A percentile compares a stretch with the other conserved stretches of the same genome.
Conservation (phyloP, 1,284 basidiomycete species). For the Sphaerobolus stellatus region DNA sequence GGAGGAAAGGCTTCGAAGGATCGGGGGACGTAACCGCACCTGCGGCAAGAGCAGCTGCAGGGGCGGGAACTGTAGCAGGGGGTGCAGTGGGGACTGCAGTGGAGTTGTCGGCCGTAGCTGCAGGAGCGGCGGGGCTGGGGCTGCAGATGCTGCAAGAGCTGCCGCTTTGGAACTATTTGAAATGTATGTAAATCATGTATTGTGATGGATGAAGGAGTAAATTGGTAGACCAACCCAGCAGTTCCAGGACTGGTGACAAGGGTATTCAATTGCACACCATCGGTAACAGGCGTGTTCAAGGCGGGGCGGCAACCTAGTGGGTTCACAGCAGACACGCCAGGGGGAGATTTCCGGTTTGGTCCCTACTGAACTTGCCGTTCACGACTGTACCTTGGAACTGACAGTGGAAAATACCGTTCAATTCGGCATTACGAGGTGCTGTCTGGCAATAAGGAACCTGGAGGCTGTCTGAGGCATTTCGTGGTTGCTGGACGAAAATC, state of each 20-base stretch:
- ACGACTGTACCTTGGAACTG: constrained; percentile 42
- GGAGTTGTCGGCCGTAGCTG: neutral
- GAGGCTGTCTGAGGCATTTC: constrained; percentile 48
- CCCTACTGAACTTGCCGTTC: neutral
- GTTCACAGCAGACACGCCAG: neutral
- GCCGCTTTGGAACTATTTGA: neutral
- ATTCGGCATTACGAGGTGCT: constrained; percentile 48
- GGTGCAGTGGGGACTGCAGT: neutral
- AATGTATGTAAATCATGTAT: constrained; percentile 5
- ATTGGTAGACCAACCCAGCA: constrained; percentile 12
- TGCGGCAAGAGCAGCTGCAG: constrained; percentile 14
- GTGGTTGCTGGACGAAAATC: constrained; percentile 30
- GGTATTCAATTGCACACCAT: constrained; percentile 18
- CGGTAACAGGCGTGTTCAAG: neutral
- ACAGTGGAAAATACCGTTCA: constrained; percentile 55
- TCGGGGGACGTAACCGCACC: neutral
- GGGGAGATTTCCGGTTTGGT: neutral
- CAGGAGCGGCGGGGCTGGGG: neutral
- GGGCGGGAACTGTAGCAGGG: neutral
- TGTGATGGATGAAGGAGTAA: constrained; percentile 13
- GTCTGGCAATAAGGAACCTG: constrained; percentile 51
- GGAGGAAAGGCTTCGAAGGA: constrained; percentile 8
- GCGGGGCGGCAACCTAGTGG: neutral
- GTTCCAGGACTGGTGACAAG: constrained; percentile 26
- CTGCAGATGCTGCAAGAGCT: no score